A percentile compares a stretch with the other conserved stretches of the same genome.
These are phyloP conservation scores for Macadamia tetraphylla DNA, from an alignment of 164 flowering plant genomes.

Conservation along the genomic window DNA sequence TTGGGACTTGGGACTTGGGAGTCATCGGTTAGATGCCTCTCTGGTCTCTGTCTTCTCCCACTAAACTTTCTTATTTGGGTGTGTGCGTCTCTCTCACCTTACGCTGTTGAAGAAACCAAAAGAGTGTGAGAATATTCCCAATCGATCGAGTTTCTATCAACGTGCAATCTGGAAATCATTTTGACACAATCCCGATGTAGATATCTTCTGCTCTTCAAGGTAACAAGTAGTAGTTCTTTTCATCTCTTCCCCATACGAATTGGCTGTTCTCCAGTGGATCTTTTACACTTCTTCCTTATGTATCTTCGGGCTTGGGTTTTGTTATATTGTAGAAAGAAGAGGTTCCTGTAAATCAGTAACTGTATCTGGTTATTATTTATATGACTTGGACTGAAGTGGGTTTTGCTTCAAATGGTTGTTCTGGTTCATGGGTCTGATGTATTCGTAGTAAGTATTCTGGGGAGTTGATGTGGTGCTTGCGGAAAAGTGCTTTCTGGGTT, in stretches of 20 bases:
- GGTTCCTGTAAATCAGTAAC: slow-evolving; percentile 13
- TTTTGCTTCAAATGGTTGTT: slow-evolving; percentile 27
- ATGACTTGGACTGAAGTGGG: slow-evolving; percentile 14
- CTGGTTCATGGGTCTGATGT: slow-evolving; percentile 17
- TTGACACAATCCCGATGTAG: neutral
- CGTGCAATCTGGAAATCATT: neutral
- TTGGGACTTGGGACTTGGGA: no score
- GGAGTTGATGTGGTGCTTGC: neutral
- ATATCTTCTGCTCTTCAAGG: neutral
- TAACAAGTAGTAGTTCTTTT: neutral
- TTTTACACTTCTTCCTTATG: neutral
- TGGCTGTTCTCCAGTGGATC: neutral
- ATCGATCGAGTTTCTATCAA: slow-evolving; percentile 10
- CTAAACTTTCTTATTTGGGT: no score
- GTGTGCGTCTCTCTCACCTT: no score
- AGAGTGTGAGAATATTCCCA: no score
- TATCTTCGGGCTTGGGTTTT: slow-evolving; percentile 15
- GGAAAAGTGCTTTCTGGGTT: no score
- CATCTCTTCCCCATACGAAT: neutral
- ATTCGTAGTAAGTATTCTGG: slow-evolving; percentile 8
- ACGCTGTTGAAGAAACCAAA: no score
- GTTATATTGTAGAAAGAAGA: slow-evolving; percentile 2
- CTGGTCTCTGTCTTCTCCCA: no score
- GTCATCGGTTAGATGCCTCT: no score
- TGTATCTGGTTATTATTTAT: slow-evolving; percentile 19